Base-by-base conservation (phyloP, 2,329 filamentous ascomycete species). In the Didymosphaeria variabile region DNA sequence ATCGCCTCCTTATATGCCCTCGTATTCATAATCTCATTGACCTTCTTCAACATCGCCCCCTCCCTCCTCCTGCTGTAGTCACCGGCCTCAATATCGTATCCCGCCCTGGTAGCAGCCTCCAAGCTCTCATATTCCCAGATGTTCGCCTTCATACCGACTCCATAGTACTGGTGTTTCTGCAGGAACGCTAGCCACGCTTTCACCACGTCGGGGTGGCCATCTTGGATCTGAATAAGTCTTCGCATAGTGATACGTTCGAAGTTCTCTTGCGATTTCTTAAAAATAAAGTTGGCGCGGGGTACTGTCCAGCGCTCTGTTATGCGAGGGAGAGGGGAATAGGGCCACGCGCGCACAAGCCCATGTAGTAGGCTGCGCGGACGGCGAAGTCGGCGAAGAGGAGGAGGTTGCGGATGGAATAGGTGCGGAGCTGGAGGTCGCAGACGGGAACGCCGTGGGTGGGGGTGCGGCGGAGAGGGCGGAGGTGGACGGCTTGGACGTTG, bases 101-200 rank as follows among this genome's bases (percentile, higher is more conserved):
- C 74, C 9, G 72, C 73, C 52, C 69, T 65, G 46, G 68, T 72
- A 15, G 73, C 75, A 6, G 58, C 60, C 55, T 77, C 90, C 61
- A 94, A 76, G 59, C 86, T 86, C 72, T 91, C 88, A 79, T 92
- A 94, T 75, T 97, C 92, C 89, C 91, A 99, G 53, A 98, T 87
- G 77, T 99, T 97, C 56, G 95, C 95, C 85, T 99, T 99, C 93
- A 99, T 96, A 72, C 95, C 95, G 44, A 98, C 90, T n/a, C 95
- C 95, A 69, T 96, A 92, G 77, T 95, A 97, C 45, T 93, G 92
- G 76, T 97, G 91, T 80, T 97, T 97, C 74, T 91, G 88, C 74
- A 99, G 79, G 76, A 97, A 98, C 0, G 93, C 93, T 60, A 99
- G 82, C 95, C 95, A 99, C 31, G 94, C 79, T 79, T 96, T 91